phyloP scores from a whole-genome alignment of 306 rosid genomes.

The Lablab purpureus region DNA sequence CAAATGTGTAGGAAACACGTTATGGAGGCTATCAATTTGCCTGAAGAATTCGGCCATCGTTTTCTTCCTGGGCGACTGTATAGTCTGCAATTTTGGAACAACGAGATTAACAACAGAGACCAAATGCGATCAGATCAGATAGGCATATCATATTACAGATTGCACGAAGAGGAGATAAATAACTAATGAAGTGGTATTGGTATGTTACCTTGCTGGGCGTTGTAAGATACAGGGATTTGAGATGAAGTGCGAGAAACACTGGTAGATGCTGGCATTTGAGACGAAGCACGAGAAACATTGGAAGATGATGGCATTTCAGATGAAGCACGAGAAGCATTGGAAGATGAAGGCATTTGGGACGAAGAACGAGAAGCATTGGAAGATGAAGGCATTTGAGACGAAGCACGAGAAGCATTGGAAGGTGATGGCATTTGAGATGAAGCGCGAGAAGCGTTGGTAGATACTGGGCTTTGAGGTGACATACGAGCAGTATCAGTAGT shows the following conservation, averaged over 20 bases:
- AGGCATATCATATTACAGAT: conserved; percentile 1
- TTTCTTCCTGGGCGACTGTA: conserved; percentile 75
- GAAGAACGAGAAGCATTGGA: not conserved
- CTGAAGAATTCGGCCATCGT: conserved; percentile 75
- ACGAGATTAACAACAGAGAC: not conserved
- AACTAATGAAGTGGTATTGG: not conserved
- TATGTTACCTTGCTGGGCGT: conserved; percentile 63
- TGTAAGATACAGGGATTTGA: conserved; percentile 34
- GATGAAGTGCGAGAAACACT: not conserved
- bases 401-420: not conserved
- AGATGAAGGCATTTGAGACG: not conserved
- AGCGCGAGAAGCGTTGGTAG: not conserved
- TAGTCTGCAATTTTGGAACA: conserved; percentile 60
- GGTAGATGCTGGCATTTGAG: not conserved
- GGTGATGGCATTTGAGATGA: conserved; percentile 41
- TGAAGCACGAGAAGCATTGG: not conserved
- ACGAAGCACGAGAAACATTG: not conserved
- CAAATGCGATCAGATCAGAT: not conserved
- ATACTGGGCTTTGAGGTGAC: conserved; percentile 34
- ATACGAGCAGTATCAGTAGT: not conserved
- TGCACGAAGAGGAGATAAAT: conserved; percentile 11
- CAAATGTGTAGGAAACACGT: conserved; percentile 8
- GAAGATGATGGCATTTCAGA: conserved; percentile 42
- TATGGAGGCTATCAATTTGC: conserved; percentile 58
- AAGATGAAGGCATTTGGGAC: conserved; percentile 1